Evolutionary conservation across 2,329 filamentous ascomycete species (phyloP).

Genomic region (Ceratocystiopsis brevicomis): DNA sequence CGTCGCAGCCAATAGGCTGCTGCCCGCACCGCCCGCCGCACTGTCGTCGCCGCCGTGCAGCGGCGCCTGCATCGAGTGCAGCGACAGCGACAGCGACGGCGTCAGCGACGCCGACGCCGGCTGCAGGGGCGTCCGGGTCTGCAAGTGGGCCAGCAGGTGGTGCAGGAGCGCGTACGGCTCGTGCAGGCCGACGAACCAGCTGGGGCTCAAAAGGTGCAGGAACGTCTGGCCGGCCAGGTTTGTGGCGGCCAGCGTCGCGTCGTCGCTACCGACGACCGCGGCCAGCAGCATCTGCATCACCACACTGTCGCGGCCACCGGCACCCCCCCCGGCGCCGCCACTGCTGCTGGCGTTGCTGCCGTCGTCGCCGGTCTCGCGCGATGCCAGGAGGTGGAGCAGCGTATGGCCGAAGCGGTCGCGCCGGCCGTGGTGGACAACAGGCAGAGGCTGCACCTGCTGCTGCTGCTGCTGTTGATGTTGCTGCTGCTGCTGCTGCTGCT

Average conservation of each 20-base stretch:
- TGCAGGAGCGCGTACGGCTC: constrained; percentile 11
- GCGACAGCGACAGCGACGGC: too few species aligned
- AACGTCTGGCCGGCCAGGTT: constrained; percentile 31
- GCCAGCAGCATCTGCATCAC: constrained; percentile 13
- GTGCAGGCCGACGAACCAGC: constrained; percentile 16
- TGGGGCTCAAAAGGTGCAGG: constrained; percentile 22
- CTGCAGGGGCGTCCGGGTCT: constrained; percentile 4
- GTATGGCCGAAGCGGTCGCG: constrained; percentile 29
- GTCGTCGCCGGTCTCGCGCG: constrained; percentile 14
- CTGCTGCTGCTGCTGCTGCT: constrained; percentile 1
- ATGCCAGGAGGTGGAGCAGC: constrained; percentile 26
- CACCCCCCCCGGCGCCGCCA: not conserved
- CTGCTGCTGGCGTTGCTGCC: not conserved
- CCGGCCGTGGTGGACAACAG: constrained; percentile 8
- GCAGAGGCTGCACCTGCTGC: not conserved
- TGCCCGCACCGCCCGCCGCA: not conserved
- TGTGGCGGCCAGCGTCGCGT: constrained; percentile 12
- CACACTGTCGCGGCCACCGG: not conserved
- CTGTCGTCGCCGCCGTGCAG: not conserved
- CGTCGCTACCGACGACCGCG: constrained; percentile 9
- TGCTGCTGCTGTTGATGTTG: not conserved
- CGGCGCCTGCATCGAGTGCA: not conserved
- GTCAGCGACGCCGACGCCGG: too few species aligned
- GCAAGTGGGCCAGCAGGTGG: constrained; percentile 14
- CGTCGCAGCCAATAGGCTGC: not conserved